phyloP scores from a whole-genome alignment of 768 basidiomycete species.

The Hortiboletus flavorubellus region DNA sequence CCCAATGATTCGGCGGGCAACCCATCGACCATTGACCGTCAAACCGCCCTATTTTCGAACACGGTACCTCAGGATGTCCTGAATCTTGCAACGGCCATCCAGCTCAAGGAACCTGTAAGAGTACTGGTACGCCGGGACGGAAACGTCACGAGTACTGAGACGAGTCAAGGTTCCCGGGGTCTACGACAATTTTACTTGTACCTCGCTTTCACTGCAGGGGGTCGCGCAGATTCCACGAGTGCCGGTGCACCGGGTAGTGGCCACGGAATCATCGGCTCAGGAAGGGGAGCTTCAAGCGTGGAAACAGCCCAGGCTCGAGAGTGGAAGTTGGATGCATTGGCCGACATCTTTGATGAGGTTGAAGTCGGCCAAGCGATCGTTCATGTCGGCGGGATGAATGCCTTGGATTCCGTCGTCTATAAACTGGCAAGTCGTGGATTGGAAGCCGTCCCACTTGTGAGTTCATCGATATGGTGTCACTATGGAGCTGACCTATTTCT shows the following conservation, averaged over 20 bases:
- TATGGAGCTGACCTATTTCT: conserved; percentile 12
- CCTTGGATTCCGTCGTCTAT: conserved; percentile 86
- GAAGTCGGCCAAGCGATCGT: conserved; percentile 79
- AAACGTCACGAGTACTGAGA: conserved; percentile 68
- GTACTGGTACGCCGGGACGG: conserved; percentile 95
- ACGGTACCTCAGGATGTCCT: conserved; percentile 98
- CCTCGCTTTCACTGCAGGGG: conserved; percentile 88
- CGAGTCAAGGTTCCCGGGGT: conserved; percentile 72
- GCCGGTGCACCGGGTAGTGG: conserved; percentile 49
- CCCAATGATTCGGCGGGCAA: conserved; percentile 36
- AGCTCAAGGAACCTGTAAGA: conserved; percentile 92
- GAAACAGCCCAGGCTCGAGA: conserved; percentile 85
- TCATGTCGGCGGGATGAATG: conserved; percentile 84
- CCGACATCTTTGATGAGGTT: conserved; percentile 86
- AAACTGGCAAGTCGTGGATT: conserved; percentile 82
- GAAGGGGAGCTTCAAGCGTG: conserved; percentile 75
- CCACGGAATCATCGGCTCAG: conserved; percentile 89
- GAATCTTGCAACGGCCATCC: conserved; percentile 89
- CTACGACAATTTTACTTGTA: conserved; percentile 96
- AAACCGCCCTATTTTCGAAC: conserved; percentile 95
- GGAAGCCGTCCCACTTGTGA: conserved; percentile 85
- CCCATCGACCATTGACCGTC: conserved; percentile 61
- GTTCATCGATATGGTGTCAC: conserved; percentile 28
- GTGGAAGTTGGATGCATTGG: conserved; percentile 92
- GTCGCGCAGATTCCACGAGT: conserved; percentile 54